Conservation (phyloP, 768 basidiomycete species). For the Boletus sp. region DNA sequence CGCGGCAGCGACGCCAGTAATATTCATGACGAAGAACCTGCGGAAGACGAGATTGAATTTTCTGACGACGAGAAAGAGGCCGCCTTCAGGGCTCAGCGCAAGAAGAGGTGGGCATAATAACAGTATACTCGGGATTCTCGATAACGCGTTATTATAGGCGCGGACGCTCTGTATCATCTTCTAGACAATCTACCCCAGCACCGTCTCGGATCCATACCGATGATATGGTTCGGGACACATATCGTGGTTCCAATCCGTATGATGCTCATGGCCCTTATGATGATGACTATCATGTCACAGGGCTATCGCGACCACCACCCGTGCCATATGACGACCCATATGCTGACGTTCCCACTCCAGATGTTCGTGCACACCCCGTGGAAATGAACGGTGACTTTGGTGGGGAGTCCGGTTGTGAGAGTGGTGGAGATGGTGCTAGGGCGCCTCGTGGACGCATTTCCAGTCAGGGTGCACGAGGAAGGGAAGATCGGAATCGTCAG, state of each 20-base stretch:
- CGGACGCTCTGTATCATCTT: slow-evolving; percentile 49
- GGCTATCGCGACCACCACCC: slow-evolving; percentile 61
- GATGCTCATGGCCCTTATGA: slow-evolving; percentile 69
- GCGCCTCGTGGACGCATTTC: slow-evolving; percentile 21
- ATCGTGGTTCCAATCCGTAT: slow-evolving; percentile 57
- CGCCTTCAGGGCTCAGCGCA: slow-evolving; percentile 57
- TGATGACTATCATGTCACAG: slow-evolving; percentile 49
- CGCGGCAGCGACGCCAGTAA: slow-evolving; percentile 96
- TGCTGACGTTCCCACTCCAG: slow-evolving; percentile 42
- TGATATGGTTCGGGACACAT: slow-evolving; percentile 45
- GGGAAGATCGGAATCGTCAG: slow-evolving; percentile 16
- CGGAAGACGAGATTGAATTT: slow-evolving; percentile 87
- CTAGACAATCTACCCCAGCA: slow-evolving; percentile 53
- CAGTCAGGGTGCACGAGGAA: slow-evolving; percentile 27
- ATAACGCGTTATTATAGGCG: slow-evolving; percentile 39
- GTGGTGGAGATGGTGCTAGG: not conserved
- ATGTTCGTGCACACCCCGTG: slow-evolving; percentile 1
- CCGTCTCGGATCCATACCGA: slow-evolving; percentile 53
- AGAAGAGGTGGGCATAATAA: slow-evolving; percentile 48
- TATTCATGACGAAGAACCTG: slow-evolving; percentile 90
- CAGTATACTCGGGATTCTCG: not conserved
- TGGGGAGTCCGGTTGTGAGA: slow-evolving; percentile 27
- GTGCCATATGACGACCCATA: slow-evolving; percentile 82
- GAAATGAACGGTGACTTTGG: slow-evolving; percentile 5
- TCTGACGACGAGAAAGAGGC: slow-evolving; percentile 93